Percentiles rank a stretch among this genome's conserved stretches.
phyloP scores from a whole-genome alignment of 768 basidiomycete species.

The Paxillus involutus region DNA sequence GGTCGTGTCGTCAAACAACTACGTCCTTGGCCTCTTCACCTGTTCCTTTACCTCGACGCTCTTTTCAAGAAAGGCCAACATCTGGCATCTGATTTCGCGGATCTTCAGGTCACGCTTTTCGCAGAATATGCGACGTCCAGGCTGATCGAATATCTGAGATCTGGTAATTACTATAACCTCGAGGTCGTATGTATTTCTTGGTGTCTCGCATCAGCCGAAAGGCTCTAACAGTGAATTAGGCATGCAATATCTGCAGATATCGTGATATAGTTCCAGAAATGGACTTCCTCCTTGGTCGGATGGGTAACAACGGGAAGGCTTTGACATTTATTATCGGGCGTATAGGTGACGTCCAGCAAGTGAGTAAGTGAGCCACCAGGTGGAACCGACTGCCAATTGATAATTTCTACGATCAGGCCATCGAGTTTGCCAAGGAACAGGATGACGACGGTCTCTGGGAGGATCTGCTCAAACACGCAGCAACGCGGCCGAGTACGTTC shows the following conservation, averaged over 20 bases:
- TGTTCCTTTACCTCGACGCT: conserved; percentile 92
- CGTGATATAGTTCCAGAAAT: conserved; percentile 91
- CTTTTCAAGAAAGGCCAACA: conserved; percentile 85
- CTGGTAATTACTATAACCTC: conserved; percentile 88
- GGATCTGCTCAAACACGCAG: conserved; percentile 90
- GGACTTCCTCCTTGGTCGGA: conserved; percentile 95
- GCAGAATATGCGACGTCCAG: conserved; percentile 80
- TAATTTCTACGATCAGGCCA: conserved; percentile 55
- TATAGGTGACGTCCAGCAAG: conserved; percentile 88
- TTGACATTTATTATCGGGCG: conserved; percentile 93
- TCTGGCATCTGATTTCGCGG: conserved; percentile 77
- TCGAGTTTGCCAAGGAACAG: conserved; percentile 98
- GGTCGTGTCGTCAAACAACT: conserved; percentile 88
- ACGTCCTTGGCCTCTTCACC: conserved; percentile 68
- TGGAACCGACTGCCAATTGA: conserved; percentile 1
- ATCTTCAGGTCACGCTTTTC: conserved; percentile 87
- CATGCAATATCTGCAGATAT: conserved; percentile 81
- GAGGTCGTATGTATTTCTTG: conserved; percentile 55
- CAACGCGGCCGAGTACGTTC: conserved; percentile 79
- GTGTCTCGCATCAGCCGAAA: neutral
- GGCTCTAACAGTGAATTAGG: conserved; percentile 42
- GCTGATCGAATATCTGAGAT: conserved; percentile 88
- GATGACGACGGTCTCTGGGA: conserved; percentile 98
- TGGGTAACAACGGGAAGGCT: conserved; percentile 97
- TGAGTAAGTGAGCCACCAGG: conserved; percentile 36